Evolutionary conservation across 73 alveolate genomes (phyloP).

Genomic region (Breviolum minutum): DNA sequence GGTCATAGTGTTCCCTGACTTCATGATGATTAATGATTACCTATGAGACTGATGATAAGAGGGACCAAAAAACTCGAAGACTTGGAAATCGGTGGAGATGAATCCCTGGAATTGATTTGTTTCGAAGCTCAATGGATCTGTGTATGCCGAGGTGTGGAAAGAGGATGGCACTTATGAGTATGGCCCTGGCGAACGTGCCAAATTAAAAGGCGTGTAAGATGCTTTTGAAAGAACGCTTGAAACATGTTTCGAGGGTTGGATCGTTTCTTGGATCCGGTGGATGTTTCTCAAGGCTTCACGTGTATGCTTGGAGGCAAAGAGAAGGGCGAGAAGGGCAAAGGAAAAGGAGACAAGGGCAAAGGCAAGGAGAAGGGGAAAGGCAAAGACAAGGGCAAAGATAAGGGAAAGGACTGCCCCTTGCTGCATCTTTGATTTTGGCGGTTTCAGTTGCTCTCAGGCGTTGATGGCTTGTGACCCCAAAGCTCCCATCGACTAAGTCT

Average conservation of each 20-base stretch:
- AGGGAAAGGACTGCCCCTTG: slow-evolving; percentile 33
- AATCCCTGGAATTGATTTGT: not conserved
- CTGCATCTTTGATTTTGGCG: not conserved
- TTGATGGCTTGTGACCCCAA: no score
- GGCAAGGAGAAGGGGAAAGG: slow-evolving; percentile 44
- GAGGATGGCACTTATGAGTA: slow-evolving; percentile 75
- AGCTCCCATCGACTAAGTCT: no score
- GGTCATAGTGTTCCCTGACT: not conserved
- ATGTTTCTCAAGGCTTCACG: not conserved
- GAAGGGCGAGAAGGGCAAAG: slow-evolving; percentile 73
- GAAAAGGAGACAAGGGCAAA: slow-evolving; percentile 42
- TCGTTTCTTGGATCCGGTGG: not conserved
- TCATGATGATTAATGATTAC: no score
- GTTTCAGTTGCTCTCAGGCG: not conserved
- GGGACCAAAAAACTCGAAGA: no score
- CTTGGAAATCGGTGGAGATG: no score
- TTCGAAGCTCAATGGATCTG: no score
- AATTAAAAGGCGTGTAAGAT: slow-evolving; percentile 70
- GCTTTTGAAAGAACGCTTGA: no score
- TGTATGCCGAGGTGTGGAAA: slow-evolving; percentile 22
- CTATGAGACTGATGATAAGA: no score
- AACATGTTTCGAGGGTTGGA: no score
- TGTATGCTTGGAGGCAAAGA: slow-evolving; percentile 23
- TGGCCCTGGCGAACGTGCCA: slow-evolving; percentile 68
- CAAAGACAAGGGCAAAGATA: slow-evolving; percentile 26